Base-by-base conservation (phyloP, 148 eudicot genomes). In the Tetragonia tetragonoides region DNA sequence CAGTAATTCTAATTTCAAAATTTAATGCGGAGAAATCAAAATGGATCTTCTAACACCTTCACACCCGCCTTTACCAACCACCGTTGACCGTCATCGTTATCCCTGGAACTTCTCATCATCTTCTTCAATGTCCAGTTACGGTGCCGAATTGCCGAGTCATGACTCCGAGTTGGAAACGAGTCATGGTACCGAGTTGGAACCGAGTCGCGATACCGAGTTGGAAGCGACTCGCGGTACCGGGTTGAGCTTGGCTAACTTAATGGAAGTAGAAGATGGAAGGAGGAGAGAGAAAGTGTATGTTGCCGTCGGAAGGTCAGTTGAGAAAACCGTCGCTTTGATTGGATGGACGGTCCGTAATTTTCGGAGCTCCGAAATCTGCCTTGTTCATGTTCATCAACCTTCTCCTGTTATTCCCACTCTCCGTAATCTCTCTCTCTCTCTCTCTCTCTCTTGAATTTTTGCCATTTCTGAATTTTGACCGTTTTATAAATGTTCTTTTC, bases 341-440 rank as follows among this genome's bases (percentile, higher is more conserved):
- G 82, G 73, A 16, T 93, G 96, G 98, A 69, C 90, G 63, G 68
- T 85, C 54, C 81, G 77, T 53, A 64, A 11, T 41, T 93, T 91
- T 51, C 80, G 62, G 5, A 73, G 24, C 62, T 65, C 56, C 41
- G 85, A 89, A 24, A 66, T 93, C 53, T 90, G 89, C 61, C 77
- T 93, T 66, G 81, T 88, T 87, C 94, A 93, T 86, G 94, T 93
- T 68, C 94, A 91, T 85, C 91, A 81, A n/a, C 98, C 97, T 73
- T 91, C 97, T 79, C 81, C 92, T 10, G 47, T 77, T 46, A 93
- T 93, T 59, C 98, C 98, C 66, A 93, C 98, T 56, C 92, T 84
- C 28, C 76, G 98, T 93, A 83, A 86, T 81, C 57, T 76, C 70
- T 63, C 34, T 49, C 40, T 68, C 62, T 63, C 34, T 49, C 40